Evolutionary conservation across 306 rosid species (phyloP).

Genomic region (Vigna nakashimae): DNA sequence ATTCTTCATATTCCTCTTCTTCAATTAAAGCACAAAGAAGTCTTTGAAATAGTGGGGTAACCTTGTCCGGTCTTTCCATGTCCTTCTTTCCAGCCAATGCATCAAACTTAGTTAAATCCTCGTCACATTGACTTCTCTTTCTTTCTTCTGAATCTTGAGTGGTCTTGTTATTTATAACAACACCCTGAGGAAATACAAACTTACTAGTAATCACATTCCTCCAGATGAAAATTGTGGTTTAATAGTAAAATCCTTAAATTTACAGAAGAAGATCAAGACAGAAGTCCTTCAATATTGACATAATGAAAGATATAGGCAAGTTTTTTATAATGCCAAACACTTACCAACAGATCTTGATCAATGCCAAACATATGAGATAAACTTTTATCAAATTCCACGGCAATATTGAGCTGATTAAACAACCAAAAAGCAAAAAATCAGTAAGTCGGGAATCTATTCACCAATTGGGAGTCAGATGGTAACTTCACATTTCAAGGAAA

Average conservation of each 20-base stretch:
- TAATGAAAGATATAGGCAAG: conserved; percentile 33
- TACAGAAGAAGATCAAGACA: conserved; percentile 14
- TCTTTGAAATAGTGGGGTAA: conserved; percentile 77
- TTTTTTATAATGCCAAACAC: conserved; percentile 36
- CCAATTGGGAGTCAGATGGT: conserved; percentile 32
- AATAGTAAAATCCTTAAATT: conserved; percentile 33
- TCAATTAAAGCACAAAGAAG: conserved; percentile 87
- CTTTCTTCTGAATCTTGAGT: conserved; percentile 60
- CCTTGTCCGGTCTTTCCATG: conserved; percentile 62
- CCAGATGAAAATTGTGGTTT: conserved; percentile 27
- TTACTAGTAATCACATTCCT: conserved; percentile 31
- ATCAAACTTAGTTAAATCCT: conserved; percentile 53
- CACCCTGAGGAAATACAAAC: conserved; percentile 56
- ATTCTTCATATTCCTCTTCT: conserved; percentile 81
- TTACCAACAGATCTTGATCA: conserved; percentile 68
- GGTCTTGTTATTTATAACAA: conserved; percentile 55
- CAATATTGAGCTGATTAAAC: conserved; percentile 66
- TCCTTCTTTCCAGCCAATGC: conserved; percentile 57
- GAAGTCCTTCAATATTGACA: conserved; percentile 22
- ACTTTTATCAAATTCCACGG: conserved; percentile 71
- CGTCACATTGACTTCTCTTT: conserved; percentile 52
- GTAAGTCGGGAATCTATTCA: conserved; percentile 46
- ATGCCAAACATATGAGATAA: conserved; percentile 64
- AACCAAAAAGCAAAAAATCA: conserved; percentile 20
- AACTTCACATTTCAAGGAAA: conserved; percentile 20